Evolutionary conservation across 1,284 basidiomycete genomes (phyloP).

Genomic region (Leccinum fallax): DNA sequence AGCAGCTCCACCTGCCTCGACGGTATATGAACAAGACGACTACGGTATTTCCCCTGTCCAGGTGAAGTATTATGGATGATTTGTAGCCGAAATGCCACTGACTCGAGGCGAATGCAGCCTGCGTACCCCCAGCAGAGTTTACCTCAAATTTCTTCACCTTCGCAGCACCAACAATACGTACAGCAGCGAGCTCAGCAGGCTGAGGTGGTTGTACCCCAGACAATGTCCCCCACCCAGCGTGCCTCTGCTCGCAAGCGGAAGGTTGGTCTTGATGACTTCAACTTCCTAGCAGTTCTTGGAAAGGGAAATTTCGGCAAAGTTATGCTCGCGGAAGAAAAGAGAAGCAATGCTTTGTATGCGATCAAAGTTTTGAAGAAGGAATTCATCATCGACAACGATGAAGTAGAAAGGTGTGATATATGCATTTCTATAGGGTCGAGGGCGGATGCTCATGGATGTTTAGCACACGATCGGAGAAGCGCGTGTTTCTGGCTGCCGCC

Average conservation of each 20-base stretch:
- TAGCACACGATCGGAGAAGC: conserved; percentile 98
- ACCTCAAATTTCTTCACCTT: conserved; percentile 18
- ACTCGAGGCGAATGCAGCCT: conserved; percentile 21
- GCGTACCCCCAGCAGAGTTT: conserved; percentile 27
- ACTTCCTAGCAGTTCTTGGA: conserved; percentile 97
- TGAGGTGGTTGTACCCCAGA: conserved; percentile 26
- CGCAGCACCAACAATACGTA: conserved; percentile 28
- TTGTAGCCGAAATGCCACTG: conserved; percentile 5
- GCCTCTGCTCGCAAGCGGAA: conserved; percentile 67
- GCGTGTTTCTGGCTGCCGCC: conserved; percentile 95
- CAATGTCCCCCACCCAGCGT: conserved; percentile 39
- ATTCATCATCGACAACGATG: conserved; percentile 99
- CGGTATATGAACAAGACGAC: conserved; percentile 36
- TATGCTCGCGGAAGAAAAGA: conserved; percentile 99
- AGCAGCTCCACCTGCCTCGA: conserved; percentile 11
- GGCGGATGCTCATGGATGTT: conserved; percentile 8
- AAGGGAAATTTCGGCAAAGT: conserved; percentile 99
- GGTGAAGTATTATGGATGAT: conserved; percentile 18
- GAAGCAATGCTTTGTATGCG: conserved; percentile 86
- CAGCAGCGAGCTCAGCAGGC: conserved; percentile 30
- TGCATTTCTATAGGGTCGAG: conserved; percentile 3
- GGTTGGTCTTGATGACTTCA: conserved; percentile 98
- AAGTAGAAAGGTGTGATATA: conserved; percentile 86
- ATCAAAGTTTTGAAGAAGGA: conserved; percentile 99
- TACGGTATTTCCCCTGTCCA: conserved; percentile 28